phyloP scores from a whole-genome alignment of 352 stramenopile genomes.

The Pythium pectinolyticum region DNA sequence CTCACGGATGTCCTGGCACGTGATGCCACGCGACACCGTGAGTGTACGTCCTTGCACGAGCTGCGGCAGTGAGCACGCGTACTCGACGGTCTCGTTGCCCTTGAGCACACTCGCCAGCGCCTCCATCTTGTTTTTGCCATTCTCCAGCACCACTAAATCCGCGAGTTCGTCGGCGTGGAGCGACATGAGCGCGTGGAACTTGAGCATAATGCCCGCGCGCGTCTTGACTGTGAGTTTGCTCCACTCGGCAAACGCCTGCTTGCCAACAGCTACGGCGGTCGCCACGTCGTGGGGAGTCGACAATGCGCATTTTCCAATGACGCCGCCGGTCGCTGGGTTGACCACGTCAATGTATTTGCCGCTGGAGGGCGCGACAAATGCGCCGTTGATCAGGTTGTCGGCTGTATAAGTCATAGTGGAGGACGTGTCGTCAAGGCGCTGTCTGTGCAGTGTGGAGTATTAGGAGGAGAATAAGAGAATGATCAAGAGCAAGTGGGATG shows the following conservation, averaged over 20 bases:
- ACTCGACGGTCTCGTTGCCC: conserved; percentile 98
- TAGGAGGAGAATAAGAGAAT: background rate
- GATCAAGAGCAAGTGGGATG: background rate
- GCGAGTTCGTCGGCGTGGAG: conserved; percentile 92
- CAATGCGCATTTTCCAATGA: conserved; percentile 82
- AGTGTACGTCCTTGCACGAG: conserved; percentile 88
- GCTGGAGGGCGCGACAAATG: conserved; percentile 46
- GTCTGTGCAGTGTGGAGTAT: background rate
- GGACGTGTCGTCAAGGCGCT: conserved; percentile 6
- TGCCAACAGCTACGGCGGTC: conserved; percentile 70
- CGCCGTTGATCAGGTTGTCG: conserved; percentile 72
- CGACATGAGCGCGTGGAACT: conserved; percentile 93
- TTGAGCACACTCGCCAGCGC: conserved; percentile 96
- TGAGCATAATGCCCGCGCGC: conserved; percentile 94
- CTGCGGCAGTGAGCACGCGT: conserved; percentile 93
- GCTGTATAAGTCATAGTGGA: conserved; percentile 23
- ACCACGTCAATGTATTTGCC: conserved; percentile 61
- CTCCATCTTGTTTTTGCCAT: conserved; percentile 97
- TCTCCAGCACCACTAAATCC: conserved; percentile 94
- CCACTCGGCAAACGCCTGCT: conserved; percentile 90
- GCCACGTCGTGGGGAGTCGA: conserved; percentile 86
- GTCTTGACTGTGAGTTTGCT: conserved; percentile 92
- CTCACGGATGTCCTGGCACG: conserved; percentile 92
- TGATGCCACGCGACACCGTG: conserved; percentile 88
- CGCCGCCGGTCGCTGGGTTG: conserved; percentile 56